Evolutionary conservation across 2,329 filamentous ascomycete genomes (phyloP), one percentile per base, ranked within the genome.

Genomic region (Stachybotrys echinatus): DNA sequence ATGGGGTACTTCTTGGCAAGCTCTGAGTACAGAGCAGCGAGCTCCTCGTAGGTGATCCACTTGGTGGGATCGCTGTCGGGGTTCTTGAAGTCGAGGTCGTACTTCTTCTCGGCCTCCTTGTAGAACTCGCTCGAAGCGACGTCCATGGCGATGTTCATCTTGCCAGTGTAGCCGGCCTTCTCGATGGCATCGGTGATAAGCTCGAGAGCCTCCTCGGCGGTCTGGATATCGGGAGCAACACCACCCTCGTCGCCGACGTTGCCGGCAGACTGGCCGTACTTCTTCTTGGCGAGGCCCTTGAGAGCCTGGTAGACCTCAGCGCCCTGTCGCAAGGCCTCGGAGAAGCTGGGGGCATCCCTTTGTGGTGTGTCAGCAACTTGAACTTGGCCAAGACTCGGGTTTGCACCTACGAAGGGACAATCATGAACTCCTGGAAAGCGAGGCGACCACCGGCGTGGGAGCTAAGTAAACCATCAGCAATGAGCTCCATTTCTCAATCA

Each of bases 1-100:
- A 99, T 99, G 66, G 94, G 92, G 81, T 99, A 99, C 80, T 96
- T 96, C 82, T 85, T 82, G 70, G 83, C 81, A 55, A 99, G 85
- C 44, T 85, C 79, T 72, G 88, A 84, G 86, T 99, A 97, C 65
- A 95, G 78, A 67, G 87, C 85, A 69, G 94, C 92, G 56, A 99
- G 88, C 79, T 99, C 81, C 82, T 97, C 90, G 77, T 97, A 97
- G 62, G 89, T 96, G 80, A 99, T 81, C 94, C 94, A 97, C 85
- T 99, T 97, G 80, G 76, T 82, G 69, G 85, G 82, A 80, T 99
- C 94, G 72, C 88, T 94, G 58, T 97, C 87, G 66, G 94, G 92
- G 85, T 99, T 99, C 89, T 99, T 97, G 89, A 97, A 99, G 87
- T 97, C 94, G 59, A 99, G 83, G 71, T 99, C 94, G 84, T 99